A percentile compares a stretch with the other conserved stretches of the same genome.
These are phyloP conservation scores for Phytophthora brassicae DNA, from an alignment of 352 stramenopile genomes.

Conservation along the genomic window DNA sequence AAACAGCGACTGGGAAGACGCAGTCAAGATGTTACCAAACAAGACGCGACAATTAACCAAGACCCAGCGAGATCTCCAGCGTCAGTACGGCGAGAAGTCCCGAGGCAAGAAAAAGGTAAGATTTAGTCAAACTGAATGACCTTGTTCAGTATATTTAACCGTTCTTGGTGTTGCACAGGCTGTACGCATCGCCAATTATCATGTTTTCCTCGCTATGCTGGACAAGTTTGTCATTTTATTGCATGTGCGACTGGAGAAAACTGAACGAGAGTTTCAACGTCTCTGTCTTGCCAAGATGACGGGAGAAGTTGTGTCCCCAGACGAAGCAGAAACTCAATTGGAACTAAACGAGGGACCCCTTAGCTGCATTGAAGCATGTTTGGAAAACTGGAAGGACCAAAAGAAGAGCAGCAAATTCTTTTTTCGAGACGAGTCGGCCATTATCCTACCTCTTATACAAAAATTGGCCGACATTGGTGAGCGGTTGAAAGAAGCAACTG, in stretches of 20 bases:
- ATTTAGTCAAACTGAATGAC: no score
- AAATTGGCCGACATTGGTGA: conserved; percentile 2
- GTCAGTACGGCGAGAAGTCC: conserved; percentile 28
- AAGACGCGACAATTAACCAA: conserved; percentile 7
- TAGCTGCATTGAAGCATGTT: conserved; percentile 14
- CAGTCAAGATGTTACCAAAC: conserved; percentile 6
- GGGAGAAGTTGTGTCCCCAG: background rate
- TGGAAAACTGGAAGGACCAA: conserved; percentile 6
- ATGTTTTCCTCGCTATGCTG: conserved; percentile 12
- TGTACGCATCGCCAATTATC: background rate
- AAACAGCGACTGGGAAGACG: background rate
- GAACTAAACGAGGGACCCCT: conserved; percentile 16
- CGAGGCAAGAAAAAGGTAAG: conserved; percentile 22
- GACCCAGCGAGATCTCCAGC: conserved; percentile 16
- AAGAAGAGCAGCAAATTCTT: conserved; percentile 30
- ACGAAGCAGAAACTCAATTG: background rate
- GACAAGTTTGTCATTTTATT: conserved; percentile 16
- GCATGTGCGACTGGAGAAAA: conserved; percentile 14
- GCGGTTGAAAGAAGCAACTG: conserved; percentile 3
- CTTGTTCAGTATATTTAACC: no score
- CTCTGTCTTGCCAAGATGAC: conserved; percentile 23
- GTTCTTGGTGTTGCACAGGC: no score
- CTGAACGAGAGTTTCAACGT: conserved; percentile 6
- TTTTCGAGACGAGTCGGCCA: conserved; percentile 11
- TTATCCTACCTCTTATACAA: conserved; percentile 14